Percentiles rank a stretch among this genome's conserved stretches.
phyloP scores from a whole-genome alignment of 1,284 basidiomycete genomes.

The Hemileia vastatrix region DNA sequence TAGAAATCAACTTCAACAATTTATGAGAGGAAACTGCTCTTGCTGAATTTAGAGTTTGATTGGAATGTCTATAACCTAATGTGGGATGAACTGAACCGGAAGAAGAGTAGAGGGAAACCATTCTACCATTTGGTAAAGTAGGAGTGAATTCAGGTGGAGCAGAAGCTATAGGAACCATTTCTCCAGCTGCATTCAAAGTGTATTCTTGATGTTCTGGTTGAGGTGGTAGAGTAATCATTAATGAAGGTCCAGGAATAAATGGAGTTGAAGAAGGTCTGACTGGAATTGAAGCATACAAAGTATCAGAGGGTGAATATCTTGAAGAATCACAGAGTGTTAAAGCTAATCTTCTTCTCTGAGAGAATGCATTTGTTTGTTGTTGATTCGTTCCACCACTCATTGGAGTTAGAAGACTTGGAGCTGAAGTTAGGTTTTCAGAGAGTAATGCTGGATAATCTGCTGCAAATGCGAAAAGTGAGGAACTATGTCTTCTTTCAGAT shows the following conservation, averaged over 20 bases:
- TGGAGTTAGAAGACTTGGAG: too few species aligned
- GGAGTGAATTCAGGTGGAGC: conserved; percentile 35
- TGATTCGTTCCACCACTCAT: too few species aligned
- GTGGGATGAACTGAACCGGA: conserved; percentile 33
- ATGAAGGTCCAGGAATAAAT: conserved; percentile 34
- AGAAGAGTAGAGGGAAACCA: conserved; percentile 30
- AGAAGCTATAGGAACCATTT: conserved; percentile 27
- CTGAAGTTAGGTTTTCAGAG: too few species aligned
- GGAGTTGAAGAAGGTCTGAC: conserved; percentile 32
- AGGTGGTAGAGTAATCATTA: conserved; percentile 36
- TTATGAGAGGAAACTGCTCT: too few species aligned
- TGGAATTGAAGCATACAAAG: conserved; percentile 33
- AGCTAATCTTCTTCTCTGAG: too few species aligned
- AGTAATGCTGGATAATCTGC: too few species aligned
- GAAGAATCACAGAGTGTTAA: too few species aligned
- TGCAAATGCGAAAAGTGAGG: too few species aligned
- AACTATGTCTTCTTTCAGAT: too few species aligned
- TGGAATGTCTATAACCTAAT: conserved; percentile 32
- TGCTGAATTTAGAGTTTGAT: too few species aligned
- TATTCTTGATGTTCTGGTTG: conserved; percentile 30
- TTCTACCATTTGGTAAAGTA: conserved; percentile 34
- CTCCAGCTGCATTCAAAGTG: conserved; percentile 22
- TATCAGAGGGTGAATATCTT: conserved; percentile 35
- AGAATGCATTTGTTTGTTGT: too few species aligned
- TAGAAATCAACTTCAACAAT: too few species aligned